A percentile compares a stretch with the other conserved stretches of the same genome.
Conservation (phyloP, 169 alveolate genomes). For the Babesia sp. region DNA sequence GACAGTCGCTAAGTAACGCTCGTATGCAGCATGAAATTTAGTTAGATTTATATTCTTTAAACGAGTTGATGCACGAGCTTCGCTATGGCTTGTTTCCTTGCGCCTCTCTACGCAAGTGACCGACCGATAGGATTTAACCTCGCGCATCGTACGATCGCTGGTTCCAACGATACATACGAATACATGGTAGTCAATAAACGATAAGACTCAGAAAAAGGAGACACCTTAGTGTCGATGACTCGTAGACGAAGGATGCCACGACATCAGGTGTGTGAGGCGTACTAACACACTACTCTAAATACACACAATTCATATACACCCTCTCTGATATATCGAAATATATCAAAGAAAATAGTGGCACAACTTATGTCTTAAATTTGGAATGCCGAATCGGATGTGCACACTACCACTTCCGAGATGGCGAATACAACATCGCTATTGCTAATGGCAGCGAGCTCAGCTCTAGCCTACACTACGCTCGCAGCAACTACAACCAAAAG, state of each 20-base stretch:
- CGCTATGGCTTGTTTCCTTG: background rate
- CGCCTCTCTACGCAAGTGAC: conserved; percentile 1
- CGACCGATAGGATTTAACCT: background rate
- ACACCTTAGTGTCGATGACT: background rate
- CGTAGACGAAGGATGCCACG: background rate
- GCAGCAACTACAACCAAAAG: conserved; percentile 1
- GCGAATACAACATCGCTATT: conserved; percentile 2
- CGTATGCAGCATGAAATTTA: conserved; percentile 67
- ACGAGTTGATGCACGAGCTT: conserved; percentile 31
- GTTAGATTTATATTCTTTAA: conserved; percentile 73
- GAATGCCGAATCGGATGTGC: background rate
- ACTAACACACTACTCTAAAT: background rate
- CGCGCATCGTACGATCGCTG: conserved; percentile 7
- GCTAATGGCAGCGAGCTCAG: background rate
- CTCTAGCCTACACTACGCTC: background rate
- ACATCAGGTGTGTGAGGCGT: conserved; percentile 23
- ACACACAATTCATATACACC: background rate
- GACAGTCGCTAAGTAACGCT: conserved; percentile 65
- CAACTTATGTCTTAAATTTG: background rate
- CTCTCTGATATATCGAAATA: background rate
- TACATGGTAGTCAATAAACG: background rate
- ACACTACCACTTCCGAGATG: background rate
- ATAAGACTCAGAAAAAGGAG: background rate
- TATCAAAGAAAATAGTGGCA: background rate
- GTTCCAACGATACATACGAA: background rate